Evolutionary conservation across 805 yeast species (phyloP), one percentile per base, ranked within the genome.

Genomic region (Starmerella bombicola): DNA sequence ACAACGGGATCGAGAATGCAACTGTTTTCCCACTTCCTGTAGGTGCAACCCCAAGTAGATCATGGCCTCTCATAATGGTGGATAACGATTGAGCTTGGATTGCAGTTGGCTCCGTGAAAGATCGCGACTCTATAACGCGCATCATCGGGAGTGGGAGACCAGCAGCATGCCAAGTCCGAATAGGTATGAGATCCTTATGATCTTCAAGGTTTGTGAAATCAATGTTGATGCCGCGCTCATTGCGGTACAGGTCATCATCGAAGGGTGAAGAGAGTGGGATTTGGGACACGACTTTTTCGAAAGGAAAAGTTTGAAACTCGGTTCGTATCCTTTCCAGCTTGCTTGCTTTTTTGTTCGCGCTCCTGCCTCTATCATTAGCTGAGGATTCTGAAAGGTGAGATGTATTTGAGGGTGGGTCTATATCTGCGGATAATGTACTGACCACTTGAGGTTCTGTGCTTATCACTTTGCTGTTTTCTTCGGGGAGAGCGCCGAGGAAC

Each of bases 11-110:
- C 7, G 85, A 64, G 60, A 82, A 91, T 1, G 95, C 80, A 51
- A 88, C 68, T 0, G 98, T 91, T 56, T 91, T 91, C 3, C 98
- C 98, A 0, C 95, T 82, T 0, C 98, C 98, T 0, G 98, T 91
- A 49, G 85, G 84, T 0, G 98, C 97, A 17, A 91, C 79, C 5
- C 95, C 96, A 35, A 91, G 79, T 6, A 88, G 73, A 61, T 91
- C 97, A 35, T 80, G 61, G 1, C 97, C 97, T 2, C 78, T 67
- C 93, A 88, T 81, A 17, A 85, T 74, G 0, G 85, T 80, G 0
- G 98, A 97, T 18, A 86, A 67, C 0, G 95, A 85, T 53, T 85
- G 95, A 0, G 85, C 69, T 58, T 91, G 98, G 40, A 91, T 84
- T 0, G 95, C 73, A 0, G 96, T 82, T 1, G 97, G 95, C 2